A percentile compares a stretch with the other conserved stretches of the same genome.
phyloP scores from a whole-genome alignment of 768 basidiomycete species.

The Lanmaoa pseudosensibilis region DNA sequence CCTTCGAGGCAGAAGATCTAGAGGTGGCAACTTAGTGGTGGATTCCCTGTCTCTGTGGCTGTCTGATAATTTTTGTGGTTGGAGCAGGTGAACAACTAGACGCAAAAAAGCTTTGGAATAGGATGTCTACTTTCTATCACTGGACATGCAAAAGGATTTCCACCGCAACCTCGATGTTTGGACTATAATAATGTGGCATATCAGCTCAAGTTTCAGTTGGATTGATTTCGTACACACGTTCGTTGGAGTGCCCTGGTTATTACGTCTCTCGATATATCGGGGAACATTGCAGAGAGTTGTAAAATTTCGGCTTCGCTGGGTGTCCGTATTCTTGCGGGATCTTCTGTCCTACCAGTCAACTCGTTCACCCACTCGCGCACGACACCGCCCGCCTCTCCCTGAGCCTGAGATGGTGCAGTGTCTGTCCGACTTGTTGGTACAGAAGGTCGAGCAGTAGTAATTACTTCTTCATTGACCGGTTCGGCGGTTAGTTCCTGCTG shows the following conservation, averaged over 20 bases:
- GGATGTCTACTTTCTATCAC: constrained; percentile 7
- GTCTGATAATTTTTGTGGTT: not conserved
- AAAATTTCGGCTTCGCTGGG: constrained; percentile 76
- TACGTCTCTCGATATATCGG: constrained; percentile 69
- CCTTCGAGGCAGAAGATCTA: constrained; percentile 42
- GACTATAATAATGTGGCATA: constrained; percentile 40
- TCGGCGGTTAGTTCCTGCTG: constrained; percentile 18
- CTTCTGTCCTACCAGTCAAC: constrained; percentile 63
- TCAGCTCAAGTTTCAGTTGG: not conserved
- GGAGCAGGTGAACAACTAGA: not conserved
- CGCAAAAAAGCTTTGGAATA: not conserved
- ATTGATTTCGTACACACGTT: constrained; percentile 50
- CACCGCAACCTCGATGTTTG: constrained; percentile 79
- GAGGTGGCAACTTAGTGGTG: constrained; percentile 34
- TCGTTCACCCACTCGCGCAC: constrained; percentile 81
- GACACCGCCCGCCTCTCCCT: constrained; percentile 41
- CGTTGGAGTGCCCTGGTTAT: constrained; percentile 77
- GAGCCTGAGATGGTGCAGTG: constrained; percentile 19
- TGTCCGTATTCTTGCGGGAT: constrained; percentile 60
- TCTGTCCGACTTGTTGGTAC: constrained; percentile 25
- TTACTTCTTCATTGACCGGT: constrained; percentile 52
- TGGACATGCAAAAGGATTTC: constrained; percentile 66
- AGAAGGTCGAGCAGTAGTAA: constrained; percentile 58
- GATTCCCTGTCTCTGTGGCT: constrained; percentile 7
- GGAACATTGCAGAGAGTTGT: constrained; percentile 80